Conservation (phyloP, 805 yeast genomes). For the Suhomyces kilbournensis region DNA sequence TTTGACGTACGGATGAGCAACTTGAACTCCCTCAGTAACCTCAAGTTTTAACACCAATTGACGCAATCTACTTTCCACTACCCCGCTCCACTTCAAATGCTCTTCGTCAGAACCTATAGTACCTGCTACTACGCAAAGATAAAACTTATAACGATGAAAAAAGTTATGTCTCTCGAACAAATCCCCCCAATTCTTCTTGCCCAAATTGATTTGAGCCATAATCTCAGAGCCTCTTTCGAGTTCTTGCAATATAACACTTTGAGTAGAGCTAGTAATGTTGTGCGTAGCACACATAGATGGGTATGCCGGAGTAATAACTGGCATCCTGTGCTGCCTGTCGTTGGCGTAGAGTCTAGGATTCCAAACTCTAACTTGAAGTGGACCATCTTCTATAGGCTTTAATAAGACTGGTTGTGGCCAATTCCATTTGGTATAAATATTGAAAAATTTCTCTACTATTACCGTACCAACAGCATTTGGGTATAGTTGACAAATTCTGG, state of each 20-base stretch:
- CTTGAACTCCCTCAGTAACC: constrained; percentile 62
- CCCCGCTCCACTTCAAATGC: constrained; percentile 87
- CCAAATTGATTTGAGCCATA: constrained; percentile 41
- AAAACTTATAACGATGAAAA: constrained; percentile 81
- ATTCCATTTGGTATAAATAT: constrained; percentile 82
- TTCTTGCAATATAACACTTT: constrained; percentile 75
- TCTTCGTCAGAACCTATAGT: constrained; percentile 75
- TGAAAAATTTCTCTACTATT: constrained; percentile 84
- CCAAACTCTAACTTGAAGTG: constrained; percentile 94
- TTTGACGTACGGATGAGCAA: constrained; percentile 90
- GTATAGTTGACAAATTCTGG: constrained; percentile 91
- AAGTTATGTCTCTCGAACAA: constrained; percentile 77
- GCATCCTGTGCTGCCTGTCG: constrained; percentile 92
- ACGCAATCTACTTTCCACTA: constrained; percentile 86
- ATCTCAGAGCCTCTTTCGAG: constrained; percentile 57
- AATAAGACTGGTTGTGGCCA: constrained; percentile 98
- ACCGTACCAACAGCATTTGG: constrained; percentile 95
- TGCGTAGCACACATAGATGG: constrained; percentile 99
- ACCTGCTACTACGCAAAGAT: constrained; percentile 75
- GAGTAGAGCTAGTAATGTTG: constrained; percentile 87
- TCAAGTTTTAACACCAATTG: constrained; percentile 82
- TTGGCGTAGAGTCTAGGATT: constrained; percentile 87
- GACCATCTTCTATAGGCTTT: constrained; percentile 95
- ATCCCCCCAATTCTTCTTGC: constrained; percentile 65
- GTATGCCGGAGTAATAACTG: constrained; percentile 96